phyloP scores from a whole-genome alignment of 768 basidiomycete genomes.

The Suillus lakei region DNA sequence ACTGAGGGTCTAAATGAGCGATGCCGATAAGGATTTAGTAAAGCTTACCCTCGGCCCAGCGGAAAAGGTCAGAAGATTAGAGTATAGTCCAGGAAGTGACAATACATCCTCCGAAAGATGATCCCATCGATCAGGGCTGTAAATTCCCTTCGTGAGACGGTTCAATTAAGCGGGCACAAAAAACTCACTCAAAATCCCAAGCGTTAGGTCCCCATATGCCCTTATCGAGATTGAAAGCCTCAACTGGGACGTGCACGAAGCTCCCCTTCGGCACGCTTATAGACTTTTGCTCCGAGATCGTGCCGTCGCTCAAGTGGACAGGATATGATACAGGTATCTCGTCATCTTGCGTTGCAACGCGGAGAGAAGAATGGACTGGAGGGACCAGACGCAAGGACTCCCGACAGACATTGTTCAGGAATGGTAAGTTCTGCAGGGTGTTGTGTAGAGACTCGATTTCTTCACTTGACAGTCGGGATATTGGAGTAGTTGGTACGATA shows the following conservation, averaged over 20 bases:
- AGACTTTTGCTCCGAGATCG: conserved; percentile 42
- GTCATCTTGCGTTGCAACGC: conserved; percentile 80
- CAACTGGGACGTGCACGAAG: conserved; percentile 78
- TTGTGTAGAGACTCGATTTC: conserved; percentile 66
- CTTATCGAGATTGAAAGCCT: conserved; percentile 80
- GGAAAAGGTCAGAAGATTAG: conserved; percentile 76
- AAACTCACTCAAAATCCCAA: conserved; percentile 77
- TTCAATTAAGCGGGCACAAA: conserved; percentile 1
- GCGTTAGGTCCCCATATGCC: conserved; percentile 81
- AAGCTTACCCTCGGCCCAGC: conserved; percentile 76
- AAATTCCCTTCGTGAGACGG: background rate
- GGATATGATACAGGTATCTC: conserved; percentile 73
- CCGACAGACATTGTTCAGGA: conserved; percentile 74
- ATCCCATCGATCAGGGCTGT: conserved; percentile 84
- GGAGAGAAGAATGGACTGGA: conserved; percentile 80
- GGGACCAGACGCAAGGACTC: conserved; percentile 81
- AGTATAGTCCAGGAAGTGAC: conserved; percentile 73
- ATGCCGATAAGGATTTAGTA: background rate
- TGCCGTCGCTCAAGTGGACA: conserved; percentile 56
- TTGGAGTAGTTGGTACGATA: conserved; percentile 44
- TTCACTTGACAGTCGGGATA: conserved; percentile 58
- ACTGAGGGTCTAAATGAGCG: conserved; percentile 45
- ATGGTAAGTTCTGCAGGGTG: conserved; percentile 63
- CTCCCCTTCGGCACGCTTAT: conserved; percentile 68
- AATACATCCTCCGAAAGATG: conserved; percentile 69